Conservation (phyloP, 306 rosid genomes). For the Sechiopsis laciniata region DNA sequence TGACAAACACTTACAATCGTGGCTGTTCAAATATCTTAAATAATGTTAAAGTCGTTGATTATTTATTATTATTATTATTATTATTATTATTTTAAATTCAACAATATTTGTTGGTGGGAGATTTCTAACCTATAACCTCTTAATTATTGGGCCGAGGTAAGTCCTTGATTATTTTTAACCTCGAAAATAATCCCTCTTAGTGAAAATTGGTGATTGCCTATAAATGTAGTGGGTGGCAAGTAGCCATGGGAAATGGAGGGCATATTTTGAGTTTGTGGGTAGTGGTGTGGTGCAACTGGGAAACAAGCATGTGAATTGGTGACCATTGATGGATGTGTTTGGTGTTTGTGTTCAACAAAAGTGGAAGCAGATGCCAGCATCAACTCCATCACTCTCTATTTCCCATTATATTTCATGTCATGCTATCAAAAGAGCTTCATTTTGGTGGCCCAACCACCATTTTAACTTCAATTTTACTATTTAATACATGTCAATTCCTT, state of each 20-base stretch:
- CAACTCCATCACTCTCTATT: not conserved
- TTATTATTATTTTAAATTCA: too few species aligned
- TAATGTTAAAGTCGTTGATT: too few species aligned
- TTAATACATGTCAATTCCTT: not conserved
- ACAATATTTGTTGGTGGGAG: too few species aligned
- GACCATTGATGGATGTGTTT: not conserved
- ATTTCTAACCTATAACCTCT: too few species aligned
- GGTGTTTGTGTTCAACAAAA: constrained; percentile 1
- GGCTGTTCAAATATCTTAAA: too few species aligned
- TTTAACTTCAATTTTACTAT: not conserved
- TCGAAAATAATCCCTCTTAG: not conserved
- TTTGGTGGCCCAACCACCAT: not conserved
- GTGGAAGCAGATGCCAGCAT: not conserved
- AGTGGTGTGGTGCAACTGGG: constrained; percentile 9
- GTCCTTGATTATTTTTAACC: too few species aligned
- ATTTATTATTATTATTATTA: too few species aligned
- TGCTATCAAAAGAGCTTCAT: not conserved
- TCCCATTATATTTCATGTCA: constrained; percentile 1
- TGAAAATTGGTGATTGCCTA: not conserved
- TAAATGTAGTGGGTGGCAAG: not conserved
- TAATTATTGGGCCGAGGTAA: too few species aligned
- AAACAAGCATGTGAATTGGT: constrained; percentile 17
- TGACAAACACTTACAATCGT: too few species aligned
- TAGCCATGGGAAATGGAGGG: constrained; percentile 13
- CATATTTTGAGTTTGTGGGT: not conserved